Evolutionary conservation across 257 asterid species (phyloP).

Genomic region (Pogostemon cablin): DNA sequence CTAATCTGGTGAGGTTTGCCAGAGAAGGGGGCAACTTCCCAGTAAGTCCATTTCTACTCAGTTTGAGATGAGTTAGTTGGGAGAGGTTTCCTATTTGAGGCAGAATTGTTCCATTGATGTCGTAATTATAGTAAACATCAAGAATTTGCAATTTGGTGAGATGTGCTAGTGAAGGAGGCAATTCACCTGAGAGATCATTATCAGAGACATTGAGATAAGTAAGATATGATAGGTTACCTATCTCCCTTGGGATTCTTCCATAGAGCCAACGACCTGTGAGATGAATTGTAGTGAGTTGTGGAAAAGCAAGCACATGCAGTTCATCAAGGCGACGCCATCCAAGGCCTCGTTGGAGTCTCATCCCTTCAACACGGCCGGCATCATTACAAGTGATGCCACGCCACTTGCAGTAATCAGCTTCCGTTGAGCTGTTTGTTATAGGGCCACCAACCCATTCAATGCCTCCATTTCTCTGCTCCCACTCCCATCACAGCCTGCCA

Average conservation of each 20-base stretch:
- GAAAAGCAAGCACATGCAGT: slow-evolving; percentile 1
- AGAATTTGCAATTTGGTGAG: slow-evolving; percentile 8
- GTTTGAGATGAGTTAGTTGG: background rate
- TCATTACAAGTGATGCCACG: background rate
- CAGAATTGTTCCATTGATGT: background rate
- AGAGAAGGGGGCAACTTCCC: slow-evolving; percentile 1
- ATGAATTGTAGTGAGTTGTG: background rate
- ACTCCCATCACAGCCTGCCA: too few species aligned
- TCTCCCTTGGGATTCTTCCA: background rate
- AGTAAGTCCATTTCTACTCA: background rate
- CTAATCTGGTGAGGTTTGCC: slow-evolving; percentile 21
- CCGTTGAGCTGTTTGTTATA: background rate
- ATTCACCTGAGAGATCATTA: background rate
- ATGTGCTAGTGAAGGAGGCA: slow-evolving; percentile 15
- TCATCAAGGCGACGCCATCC: background rate
- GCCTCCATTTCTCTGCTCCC: background rate
- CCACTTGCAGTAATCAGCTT: slow-evolving; percentile 8
- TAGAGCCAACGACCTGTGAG: background rate
- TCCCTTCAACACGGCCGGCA: slow-evolving; percentile 5
- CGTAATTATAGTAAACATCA: background rate
- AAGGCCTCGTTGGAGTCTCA: background rate
- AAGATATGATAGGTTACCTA: background rate
- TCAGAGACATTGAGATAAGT: slow-evolving; percentile 9
- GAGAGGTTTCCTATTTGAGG: background rate
- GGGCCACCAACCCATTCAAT: background rate